Evolutionary conservation across 805 yeast species (phyloP).

Genomic region (Saccharomyces paradoxus): DNA sequence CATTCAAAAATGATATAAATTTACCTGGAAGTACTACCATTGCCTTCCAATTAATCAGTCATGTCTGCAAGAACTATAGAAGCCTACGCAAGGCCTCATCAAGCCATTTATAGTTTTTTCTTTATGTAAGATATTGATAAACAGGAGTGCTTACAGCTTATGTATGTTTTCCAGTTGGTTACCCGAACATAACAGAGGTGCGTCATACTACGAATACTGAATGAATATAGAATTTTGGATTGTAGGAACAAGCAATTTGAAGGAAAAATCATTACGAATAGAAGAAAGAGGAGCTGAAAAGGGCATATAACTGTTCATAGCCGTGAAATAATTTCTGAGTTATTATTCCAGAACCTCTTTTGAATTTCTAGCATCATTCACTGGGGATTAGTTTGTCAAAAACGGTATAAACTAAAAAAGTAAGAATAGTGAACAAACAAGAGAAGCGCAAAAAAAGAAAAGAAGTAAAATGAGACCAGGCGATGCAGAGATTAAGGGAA

Average conservation of each 20-base stretch:
- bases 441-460: background rate
- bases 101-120: background rate
- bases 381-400: background rate
- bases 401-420: background rate
- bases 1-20: constrained; percentile 14
- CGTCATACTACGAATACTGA: background rate
- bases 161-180: background rate
- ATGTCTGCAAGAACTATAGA: constrained; percentile 10
- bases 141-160: background rate
- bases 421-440: background rate
- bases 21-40: constrained; percentile 29
- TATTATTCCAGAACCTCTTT: background rate
- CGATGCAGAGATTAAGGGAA: background rate
- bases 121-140: background rate
- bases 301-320: background rate
- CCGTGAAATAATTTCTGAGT: background rate
- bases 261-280: background rate
- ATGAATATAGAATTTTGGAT: background rate
- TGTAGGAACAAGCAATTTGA: background rate
- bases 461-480: background rate
- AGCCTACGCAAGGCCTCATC: background rate
- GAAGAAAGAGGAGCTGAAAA: background rate
- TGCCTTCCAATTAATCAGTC: constrained; percentile 21
- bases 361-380: background rate
- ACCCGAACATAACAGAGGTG: background rate